These are phyloP conservation scores for Epichloe baconii DNA, from an alignment of 2,329 filamentous ascomycete species.

Conservation along the genomic window DNA sequence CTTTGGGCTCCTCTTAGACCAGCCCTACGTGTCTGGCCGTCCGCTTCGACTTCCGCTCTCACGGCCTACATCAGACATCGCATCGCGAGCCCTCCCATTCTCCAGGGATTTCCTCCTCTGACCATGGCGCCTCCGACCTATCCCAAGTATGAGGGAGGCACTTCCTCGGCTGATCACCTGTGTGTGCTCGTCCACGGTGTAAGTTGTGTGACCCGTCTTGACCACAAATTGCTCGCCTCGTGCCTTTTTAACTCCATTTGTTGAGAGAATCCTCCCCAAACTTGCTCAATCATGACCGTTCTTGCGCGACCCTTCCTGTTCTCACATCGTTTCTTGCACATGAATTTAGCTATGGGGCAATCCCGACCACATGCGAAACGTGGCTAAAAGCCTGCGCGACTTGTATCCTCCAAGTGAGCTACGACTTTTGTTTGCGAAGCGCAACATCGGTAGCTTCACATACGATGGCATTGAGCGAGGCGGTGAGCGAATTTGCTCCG, in stretches of 20 bases:
- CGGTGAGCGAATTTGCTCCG: constrained; percentile 52
- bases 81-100: constrained; percentile 3
- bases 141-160: constrained; percentile 33
- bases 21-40: constrained; percentile 4
- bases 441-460: constrained; percentile 60
- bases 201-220: constrained; percentile 19
- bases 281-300: neutral
- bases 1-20: constrained; percentile 6
- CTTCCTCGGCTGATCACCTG: constrained; percentile 50
- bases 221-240: neutral
- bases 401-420: constrained; percentile 49
- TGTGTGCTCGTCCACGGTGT: constrained; percentile 69
- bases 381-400: constrained; percentile 52
- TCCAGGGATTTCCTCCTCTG: constrained; percentile 2
- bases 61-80: constrained; percentile 11
- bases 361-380: constrained; percentile 55
- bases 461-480: constrained; percentile 58
- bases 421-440: constrained; percentile 57
- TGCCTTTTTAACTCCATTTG: neutral
- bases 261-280: neutral
- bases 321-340: neutral
- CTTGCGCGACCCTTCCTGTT: neutral
- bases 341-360: constrained; percentile 58
- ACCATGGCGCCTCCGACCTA: constrained; percentile 7
- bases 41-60: neutral